phyloP scores from a whole-genome alignment of 2,329 filamentous ascomycete genomes.

The Sporothrix schenckii region DNA sequence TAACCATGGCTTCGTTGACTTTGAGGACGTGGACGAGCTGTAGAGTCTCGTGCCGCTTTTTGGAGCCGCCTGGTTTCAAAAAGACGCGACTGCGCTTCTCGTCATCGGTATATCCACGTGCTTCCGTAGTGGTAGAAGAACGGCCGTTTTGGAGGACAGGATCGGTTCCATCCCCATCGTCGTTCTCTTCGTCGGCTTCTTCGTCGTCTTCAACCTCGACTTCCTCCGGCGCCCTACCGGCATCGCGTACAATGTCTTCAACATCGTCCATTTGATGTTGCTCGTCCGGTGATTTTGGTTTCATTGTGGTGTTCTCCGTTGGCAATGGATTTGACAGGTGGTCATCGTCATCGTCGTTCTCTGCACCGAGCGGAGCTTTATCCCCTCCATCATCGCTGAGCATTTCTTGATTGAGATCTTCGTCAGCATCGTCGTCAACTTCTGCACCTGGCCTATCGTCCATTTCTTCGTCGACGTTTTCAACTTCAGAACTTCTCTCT shows the following conservation, averaged over 20 bases:
- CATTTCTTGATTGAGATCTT: slow-evolving; percentile 6
- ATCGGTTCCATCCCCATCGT: slow-evolving; percentile 22
- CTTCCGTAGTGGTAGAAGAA: neutral
- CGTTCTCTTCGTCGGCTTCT: slow-evolving; percentile 30
- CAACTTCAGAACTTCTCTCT: slow-evolving; percentile 30
- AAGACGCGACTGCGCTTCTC: slow-evolving; percentile 50
- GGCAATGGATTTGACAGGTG: neutral
- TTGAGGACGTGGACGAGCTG: slow-evolving; percentile 55
- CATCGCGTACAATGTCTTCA: slow-evolving; percentile 22
- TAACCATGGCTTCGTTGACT: slow-evolving; percentile 40
- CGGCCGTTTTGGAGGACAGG: slow-evolving; percentile 24
- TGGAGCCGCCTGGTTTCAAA: slow-evolving; percentile 55
- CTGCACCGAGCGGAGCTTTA: slow-evolving; percentile 32
- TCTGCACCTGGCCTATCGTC: neutral
- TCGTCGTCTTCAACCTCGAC: slow-evolving; percentile 25
- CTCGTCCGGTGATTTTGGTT: neutral
- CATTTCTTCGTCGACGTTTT: slow-evolving; percentile 2
- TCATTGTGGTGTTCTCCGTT: slow-evolving; percentile 28
- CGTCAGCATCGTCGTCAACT: neutral
- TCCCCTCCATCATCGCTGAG: neutral
- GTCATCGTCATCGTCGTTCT: slow-evolving; percentile 23
- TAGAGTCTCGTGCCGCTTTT: slow-evolving; percentile 61
- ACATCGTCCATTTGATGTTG: neutral
- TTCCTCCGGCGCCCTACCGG: neutral
- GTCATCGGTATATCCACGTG: slow-evolving; percentile 39